phyloP scores from a whole-genome alignment of 495 filamentous ascomycete genomes.

The Parathielavia appendiculata region DNA sequence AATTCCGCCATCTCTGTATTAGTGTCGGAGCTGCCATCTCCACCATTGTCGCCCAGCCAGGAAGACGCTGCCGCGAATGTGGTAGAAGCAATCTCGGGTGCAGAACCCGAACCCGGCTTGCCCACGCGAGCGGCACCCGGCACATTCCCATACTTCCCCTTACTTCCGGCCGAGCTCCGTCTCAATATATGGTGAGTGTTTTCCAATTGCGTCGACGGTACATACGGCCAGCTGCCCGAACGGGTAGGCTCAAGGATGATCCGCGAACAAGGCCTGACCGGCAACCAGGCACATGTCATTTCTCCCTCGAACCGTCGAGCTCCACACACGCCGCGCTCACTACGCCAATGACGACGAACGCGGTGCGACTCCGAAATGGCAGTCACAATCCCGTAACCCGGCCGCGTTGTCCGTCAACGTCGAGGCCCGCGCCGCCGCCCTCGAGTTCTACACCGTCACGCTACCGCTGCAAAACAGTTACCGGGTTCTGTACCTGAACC shows the following conservation, averaged over 20 bases:
- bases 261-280: not conserved
- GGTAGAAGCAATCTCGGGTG: not conserved
- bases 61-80: not conserved
- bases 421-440: conserved; percentile 32
- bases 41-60: not conserved
- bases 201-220: not conserved
- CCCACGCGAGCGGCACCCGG: not conserved
- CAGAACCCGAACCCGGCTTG: not conserved
- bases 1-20: conserved; percentile 2
- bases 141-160: conserved; percentile 30
- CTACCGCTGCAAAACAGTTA: conserved; percentile 21
- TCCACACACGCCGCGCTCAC: conserved; percentile 30
- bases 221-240: not conserved
- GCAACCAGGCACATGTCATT: conserved; percentile 24
- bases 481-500: conserved; percentile 30
- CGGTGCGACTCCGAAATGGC: conserved; percentile 22
- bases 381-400: conserved; percentile 32
- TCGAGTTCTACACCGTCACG: conserved; percentile 28
- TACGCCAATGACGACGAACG: conserved; percentile 21
- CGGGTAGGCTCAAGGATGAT: no score
- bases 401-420: conserved; percentile 28
- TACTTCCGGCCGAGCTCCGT: conserved; percentile 36
- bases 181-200: conserved; percentile 32
- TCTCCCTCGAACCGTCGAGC: conserved; percentile 31
- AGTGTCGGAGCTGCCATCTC: conserved; percentile 6